Percentiles rank a stretch among this genome's conserved stretches.
Conservation (phyloP, 2,329 filamentous ascomycete genomes). For the Cadophora gregata region DNA sequence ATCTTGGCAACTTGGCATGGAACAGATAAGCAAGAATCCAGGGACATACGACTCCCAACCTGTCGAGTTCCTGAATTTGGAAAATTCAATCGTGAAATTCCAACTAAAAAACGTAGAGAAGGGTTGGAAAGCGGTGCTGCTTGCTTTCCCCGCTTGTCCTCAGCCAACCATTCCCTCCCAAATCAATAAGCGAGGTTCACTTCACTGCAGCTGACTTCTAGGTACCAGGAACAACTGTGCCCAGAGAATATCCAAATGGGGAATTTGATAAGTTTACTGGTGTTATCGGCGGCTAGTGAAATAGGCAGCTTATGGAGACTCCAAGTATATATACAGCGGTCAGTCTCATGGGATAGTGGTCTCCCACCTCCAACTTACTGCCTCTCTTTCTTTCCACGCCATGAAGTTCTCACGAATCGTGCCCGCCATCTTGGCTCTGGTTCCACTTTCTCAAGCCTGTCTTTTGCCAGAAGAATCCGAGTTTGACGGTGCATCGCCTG, state of each 20-base stretch:
- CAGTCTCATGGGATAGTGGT: neutral
- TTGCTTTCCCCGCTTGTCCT: too few relatives aligned
- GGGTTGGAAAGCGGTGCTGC: neutral
- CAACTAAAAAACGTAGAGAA: neutral
- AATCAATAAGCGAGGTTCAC: too few relatives aligned
- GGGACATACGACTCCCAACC: neutral
- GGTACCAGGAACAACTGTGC: neutral
- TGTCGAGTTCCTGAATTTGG: neutral
- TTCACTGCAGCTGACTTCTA: too few relatives aligned
- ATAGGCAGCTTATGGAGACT: neutral
- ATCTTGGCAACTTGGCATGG: slow-evolving; percentile 5
- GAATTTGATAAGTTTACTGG: neutral
- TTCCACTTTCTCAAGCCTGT: slow-evolving; percentile 36
- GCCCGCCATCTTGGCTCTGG: slow-evolving; percentile 3
- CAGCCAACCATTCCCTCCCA: too few relatives aligned
- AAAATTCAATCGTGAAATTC: neutral
- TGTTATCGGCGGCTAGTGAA: neutral
- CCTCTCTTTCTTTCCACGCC: too few relatives aligned
- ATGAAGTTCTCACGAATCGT: slow-evolving; percentile 10
- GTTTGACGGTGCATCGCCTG: slow-evolving; percentile 21
- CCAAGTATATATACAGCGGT: neutral
- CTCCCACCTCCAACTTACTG: neutral
- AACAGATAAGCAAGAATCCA: slow-evolving; percentile 3
- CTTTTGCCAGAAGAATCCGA: slow-evolving; percentile 48
- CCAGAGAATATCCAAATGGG: neutral